Evolutionary conservation across 345 rosid genomes (phyloP), one percentile per base, ranked within the genome.

Genomic region (Mercurialis annua): DNA sequence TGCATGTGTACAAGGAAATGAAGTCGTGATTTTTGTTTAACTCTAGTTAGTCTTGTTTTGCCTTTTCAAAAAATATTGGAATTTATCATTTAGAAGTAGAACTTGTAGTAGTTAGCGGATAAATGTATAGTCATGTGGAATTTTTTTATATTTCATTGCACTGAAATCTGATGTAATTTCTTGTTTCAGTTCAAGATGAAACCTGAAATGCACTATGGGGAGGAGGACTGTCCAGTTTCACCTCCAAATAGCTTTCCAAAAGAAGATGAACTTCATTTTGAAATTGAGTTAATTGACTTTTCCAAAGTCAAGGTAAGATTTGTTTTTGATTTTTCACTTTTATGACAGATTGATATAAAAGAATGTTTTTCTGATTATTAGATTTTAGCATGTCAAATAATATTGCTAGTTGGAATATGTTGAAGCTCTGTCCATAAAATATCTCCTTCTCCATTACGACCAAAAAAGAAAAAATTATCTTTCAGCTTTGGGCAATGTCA

Each of bases 191-290:
- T 94, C 84, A 94, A 91, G 79, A 91, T 94, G 92, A 94, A 91
- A 86, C 87, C 96, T 66, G 77, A 83, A 76, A 81, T 89, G 91
- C 97, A 94, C 77, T 94, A 89, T 81, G 91, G 87, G 0, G 99
- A 94, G 91, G 88, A 62, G 11, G 88, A 86, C 47, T 94, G 97
- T 73, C 97, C 97, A 8, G 81, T 94, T 67, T 76, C 85, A 57
- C 90, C 79, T 72, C 83, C 95, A 42, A 76, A 57, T 67, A 77
- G 57, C 76, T 89, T 91, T 66, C 99, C 96, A 10, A 85, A 85
- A 81, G 98, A 91, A 9, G 89, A 87, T 59, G 98, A 94, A 72
- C 96, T 94, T 80, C 99, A 94, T 81, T 94, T 87, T 84, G 99
- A 94, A 87, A 74, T 88, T 82, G 97, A 91, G 73, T 70, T 94